Evolutionary conservation across 192 early-diverging fungal species (phyloP), one percentile per base, ranked within the genome.

Genomic region (Podila epicladia): DNA sequence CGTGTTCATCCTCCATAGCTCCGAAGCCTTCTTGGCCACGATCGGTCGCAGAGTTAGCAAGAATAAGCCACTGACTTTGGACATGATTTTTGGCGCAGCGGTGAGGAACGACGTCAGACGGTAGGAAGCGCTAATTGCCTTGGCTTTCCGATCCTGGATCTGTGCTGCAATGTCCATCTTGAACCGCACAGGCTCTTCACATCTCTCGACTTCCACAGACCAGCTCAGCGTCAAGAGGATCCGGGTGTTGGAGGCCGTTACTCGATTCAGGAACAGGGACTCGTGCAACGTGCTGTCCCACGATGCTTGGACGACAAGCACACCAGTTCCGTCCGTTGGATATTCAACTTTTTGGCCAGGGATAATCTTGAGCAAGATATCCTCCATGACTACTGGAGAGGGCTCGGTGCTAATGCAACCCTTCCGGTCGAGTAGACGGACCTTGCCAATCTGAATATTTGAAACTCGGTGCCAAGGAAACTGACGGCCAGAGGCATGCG

Each of bases 231-330:
- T 73, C 28, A 93, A 80, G 24, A 88, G 69, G 9, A 94, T 85
- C 13, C 90, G 87, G 72, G 87, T 86, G 24, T 84, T 77, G 7
- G 88, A 65, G n/a, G 72, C 72, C 2, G 93, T 94, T 9, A 92
- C 86, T 55, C 85, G 64, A 66, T 95, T 91, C n/a, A 95, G 77
- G 58, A 94, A 85, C 4, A 87, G 62, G 4, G 89, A 91, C 28
- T 89, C 93, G 41, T 93, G 90, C 4, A 94, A 82, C 1, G 94
- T 92, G 6, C 91, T 92, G 51, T 95, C 94, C 94, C 94, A 95
- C 9, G 94, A 83, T 20, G 88, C 89, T 12, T 85, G 77, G 2
- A 84, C 85, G 4, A 72, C 57, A 17, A 93, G 62, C 9, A 89
- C 84, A 62, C 90, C 89, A 6, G 92, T 92, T 24, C 93, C 93